Conservation (phyloP, 2,329 filamentous ascomycete genomes). For the Sclerotinia borealis region DNA sequence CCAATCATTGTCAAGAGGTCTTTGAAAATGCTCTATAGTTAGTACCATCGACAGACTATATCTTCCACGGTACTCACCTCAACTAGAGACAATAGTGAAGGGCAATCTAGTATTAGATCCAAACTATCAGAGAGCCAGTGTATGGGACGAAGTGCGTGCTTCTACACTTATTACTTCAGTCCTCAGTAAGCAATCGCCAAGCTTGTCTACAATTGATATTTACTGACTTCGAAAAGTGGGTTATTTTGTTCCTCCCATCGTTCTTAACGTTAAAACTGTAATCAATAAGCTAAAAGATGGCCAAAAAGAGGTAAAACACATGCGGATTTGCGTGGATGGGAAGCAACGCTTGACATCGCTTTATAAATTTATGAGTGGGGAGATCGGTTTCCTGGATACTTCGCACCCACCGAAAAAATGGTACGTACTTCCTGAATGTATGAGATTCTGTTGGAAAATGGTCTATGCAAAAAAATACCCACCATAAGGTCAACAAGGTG, state of each 20-base stretch:
- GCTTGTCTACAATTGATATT: neutral
- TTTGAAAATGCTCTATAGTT: conserved; percentile 12
- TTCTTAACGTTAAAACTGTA: conserved; percentile 36
- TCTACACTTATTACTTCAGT: conserved; percentile 30
- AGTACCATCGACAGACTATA: neutral
- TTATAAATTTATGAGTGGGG: conserved; percentile 39
- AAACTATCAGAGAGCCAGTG: conserved; percentile 42
- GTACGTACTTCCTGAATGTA: conserved; percentile 26
- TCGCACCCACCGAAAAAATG: conserved; percentile 36
- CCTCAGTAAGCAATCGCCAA: conserved; percentile 22
- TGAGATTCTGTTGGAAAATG: neutral
- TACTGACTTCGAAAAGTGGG: conserved; percentile 24
- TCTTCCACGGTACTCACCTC: conserved; percentile 13
- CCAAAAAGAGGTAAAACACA: conserved; percentile 18
- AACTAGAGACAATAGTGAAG: conserved; percentile 29
- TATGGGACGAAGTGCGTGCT: conserved; percentile 37
- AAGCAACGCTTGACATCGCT: conserved; percentile 44
- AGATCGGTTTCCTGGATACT: conserved; percentile 39
- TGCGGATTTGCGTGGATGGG: conserved; percentile 40
- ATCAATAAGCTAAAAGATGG: conserved; percentile 16
- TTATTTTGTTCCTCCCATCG: conserved; percentile 41
- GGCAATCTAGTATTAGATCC: conserved; percentile 38
- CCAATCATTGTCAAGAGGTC: conserved; percentile 9
- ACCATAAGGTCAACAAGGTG: too few species aligned
- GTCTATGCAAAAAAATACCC: neutral